These are phyloP conservation scores for Deinandra increscens DNA, from an alignment of 129 eudicot species.

Conservation along the genomic window DNA sequence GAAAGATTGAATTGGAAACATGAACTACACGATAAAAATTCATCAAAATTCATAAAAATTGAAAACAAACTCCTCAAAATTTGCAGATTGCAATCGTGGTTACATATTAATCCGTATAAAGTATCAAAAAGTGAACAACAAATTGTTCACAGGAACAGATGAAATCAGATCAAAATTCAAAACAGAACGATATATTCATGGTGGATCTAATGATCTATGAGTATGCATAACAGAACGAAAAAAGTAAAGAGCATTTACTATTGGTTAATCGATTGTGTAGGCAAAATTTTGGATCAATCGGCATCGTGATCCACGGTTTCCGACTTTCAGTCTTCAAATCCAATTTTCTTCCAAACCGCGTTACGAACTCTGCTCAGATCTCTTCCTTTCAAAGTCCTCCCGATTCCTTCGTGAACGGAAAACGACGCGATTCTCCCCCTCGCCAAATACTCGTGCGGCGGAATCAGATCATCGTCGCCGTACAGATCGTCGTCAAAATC, in stretches of 20 bases:
- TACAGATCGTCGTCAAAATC: constrained; percentile 31
- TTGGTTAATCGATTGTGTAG: constrained; percentile 9
- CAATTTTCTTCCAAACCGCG: constrained; percentile 77
- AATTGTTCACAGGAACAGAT: neutral
- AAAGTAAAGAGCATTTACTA: constrained; percentile 16
- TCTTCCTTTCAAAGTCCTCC: constrained; percentile 80
- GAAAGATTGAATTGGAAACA: neutral
- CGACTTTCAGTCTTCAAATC: constrained; percentile 46
- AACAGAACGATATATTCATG: neutral
- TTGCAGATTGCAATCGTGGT: constrained; percentile 22
- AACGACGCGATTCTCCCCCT: constrained; percentile 60
- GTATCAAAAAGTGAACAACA: neutral
- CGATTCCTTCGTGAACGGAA: constrained; percentile 85
- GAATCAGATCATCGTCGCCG: constrained; percentile 47
- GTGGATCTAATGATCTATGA: neutral
- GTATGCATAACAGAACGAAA: neutral
- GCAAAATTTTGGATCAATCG: constrained; percentile 26
- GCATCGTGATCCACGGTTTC: constrained; percentile 1
- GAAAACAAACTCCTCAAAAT: constrained; percentile 27
- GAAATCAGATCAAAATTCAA: constrained; percentile 7
- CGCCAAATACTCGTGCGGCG: constrained; percentile 88
- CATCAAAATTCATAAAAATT: constrained; percentile 13
- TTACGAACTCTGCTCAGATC: constrained; percentile 78
- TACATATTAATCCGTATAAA: constrained; percentile 27
- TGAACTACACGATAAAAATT: neutral